These are phyloP conservation scores for thale cress (Arabidopsis thaliana) DNA, from an alignment of 345 rosid species.

Conservation along the genomic window DNA sequence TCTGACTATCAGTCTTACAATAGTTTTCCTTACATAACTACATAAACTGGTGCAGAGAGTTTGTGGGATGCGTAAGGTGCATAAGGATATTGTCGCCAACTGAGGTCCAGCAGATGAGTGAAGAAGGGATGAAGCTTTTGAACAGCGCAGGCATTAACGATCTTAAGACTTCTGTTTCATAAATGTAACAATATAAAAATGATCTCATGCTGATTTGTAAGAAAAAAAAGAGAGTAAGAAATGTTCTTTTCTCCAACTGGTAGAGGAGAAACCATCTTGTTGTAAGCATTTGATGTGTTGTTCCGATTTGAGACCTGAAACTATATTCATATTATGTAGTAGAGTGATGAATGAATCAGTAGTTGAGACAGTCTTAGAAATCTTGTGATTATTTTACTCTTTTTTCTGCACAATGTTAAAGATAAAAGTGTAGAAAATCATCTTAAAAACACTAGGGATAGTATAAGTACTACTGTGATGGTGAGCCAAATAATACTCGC, in stretches of 20 bases:
- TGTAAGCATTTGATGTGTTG: constrained; percentile 39
- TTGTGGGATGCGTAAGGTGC: constrained; percentile 97
- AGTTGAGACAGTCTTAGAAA: background rate
- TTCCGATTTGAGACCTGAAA: constrained; percentile 32
- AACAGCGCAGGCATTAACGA: constrained; percentile 67
- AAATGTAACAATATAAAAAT: constrained; percentile 1
- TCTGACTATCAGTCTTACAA: background rate
- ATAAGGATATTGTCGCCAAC: constrained; percentile 93
- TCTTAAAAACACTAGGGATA: background rate
- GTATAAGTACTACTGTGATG: constrained; percentile 17
- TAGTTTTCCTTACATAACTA: constrained; percentile 5
- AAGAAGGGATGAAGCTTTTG: constrained; percentile 97
- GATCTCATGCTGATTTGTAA: constrained; percentile 10
- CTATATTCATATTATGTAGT: constrained; percentile 31
- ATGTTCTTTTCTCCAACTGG: constrained; percentile 18
- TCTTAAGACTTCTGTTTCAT: constrained; percentile 47
- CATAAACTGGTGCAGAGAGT: constrained; percentile 61
- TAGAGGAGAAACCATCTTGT: constrained; percentile 35
- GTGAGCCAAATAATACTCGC: constrained; percentile 15
- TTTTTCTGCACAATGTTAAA: background rate
- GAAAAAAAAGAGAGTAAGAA: constrained; percentile 13
- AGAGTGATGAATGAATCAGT: constrained; percentile 6
- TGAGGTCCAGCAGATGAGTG: constrained; percentile 99
- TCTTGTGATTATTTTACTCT: background rate
- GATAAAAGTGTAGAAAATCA: background rate